Base-by-base conservation (phyloP, 176 grass and related monocot genomes). In the Oryza punctata region DNA sequence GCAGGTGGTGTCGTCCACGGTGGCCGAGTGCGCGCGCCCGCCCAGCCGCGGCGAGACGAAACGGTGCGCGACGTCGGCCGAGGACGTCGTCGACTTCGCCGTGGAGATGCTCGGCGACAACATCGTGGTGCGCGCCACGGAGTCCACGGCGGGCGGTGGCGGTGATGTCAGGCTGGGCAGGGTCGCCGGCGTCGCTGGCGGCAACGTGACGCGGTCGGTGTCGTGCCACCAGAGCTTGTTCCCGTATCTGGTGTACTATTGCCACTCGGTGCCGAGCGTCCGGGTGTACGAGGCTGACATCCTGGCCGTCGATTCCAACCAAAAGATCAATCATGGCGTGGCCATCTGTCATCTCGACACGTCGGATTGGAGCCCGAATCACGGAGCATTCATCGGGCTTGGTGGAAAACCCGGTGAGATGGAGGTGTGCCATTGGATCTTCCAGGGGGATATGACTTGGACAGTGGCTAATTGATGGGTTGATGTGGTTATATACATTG, bases 381-480 rank as follows among this genome's bases (percentile, higher is more conserved):
- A 93, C 8, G 88, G 88, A 1, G 88, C 91, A 13, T 94, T 94
- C 67, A n/a, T 86, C 2, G 88, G 79, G 12, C 88, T 88, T 0
- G 82, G 85, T 8, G 85, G 88, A 1, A 83, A 88, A 70, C 91
- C 91, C 1, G 88, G 91, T 10, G 82, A 90, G 73, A 83, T 90
- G 0, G 91, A 93, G 73, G 91, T 93, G 10, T 93, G 91, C 82
- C 91, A 93, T 66, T 93, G 91, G 91, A 93, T 93, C 78, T 93
- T 93, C 69, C 37, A 93, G 75, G 91, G 91, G n/a, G 88, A 93
- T 80, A 90, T 93, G 91, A 85, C 85, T 2, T 93, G 91, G 91
- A 84, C 91, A 0, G 64, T 90, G 0, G 85, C 82, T 4, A 85
- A 94, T 25, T 87, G 40, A 86, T 43, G 18, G 18, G 18, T 57